A percentile compares a stretch with the other conserved stretches of the same genome.
phyloP scores from a whole-genome alignment of 208 protist species.

The Acanthamoeba sp. region DNA sequence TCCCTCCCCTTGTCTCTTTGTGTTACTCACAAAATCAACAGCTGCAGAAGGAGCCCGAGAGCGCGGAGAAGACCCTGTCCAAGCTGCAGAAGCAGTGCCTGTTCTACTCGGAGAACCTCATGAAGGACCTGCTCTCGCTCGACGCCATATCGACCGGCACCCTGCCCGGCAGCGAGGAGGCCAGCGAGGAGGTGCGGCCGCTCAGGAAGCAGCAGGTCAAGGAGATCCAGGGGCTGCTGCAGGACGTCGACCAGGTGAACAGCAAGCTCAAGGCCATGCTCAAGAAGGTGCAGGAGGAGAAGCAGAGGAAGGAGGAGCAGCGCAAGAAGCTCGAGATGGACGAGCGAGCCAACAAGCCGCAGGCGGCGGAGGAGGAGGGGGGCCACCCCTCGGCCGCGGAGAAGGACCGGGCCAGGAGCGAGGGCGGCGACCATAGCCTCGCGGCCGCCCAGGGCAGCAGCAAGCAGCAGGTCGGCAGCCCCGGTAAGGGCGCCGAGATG shows the following conservation, averaged over 20 bases:
- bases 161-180: not conserved
- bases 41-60: slow-evolving; percentile 1
- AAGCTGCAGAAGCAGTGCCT: slow-evolving; percentile 37
- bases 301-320: not conserved
- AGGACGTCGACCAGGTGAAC: slow-evolving; percentile 26
- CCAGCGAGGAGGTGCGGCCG: slow-evolving; percentile 5
- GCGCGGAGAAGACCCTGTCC: not conserved
- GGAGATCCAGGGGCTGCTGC: slow-evolving; percentile 22
- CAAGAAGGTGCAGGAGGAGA: slow-evolving; percentile 29
- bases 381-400: too few species aligned
- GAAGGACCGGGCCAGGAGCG: too few species aligned
- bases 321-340: not conserved
- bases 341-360: not conserved
- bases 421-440: too few species aligned
- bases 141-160: not conserved
- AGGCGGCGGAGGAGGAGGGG: not conserved
- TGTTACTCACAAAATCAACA: not conserved
- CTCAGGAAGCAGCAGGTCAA: slow-evolving; percentile 29
- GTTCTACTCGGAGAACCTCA: slow-evolving; percentile 33
- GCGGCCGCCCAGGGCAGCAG: too few species aligned
- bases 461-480: too few species aligned
- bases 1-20: not conserved
- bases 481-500: too few species aligned
- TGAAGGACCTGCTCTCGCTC: slow-evolving; percentile 47
- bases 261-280: not conserved